Base-by-base conservation (phyloP, 208 protist genomes). In the Trypanosoma avium region DNA sequence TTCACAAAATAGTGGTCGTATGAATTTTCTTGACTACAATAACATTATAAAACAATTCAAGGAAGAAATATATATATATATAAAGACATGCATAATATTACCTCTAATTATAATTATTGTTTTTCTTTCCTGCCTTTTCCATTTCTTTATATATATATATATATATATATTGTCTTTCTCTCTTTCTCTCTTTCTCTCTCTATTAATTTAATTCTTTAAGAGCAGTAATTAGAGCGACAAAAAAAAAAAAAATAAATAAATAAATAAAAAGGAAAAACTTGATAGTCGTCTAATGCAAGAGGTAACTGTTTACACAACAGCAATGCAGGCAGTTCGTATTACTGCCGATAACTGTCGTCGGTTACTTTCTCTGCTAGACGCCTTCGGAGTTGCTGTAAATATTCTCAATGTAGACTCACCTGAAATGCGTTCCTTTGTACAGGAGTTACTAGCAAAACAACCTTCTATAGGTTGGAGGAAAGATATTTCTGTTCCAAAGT, bases 281-380 rank as follows among this genome's bases (percentile, higher is more conserved):
- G 10, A 43, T 4, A n/a, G n/a, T n/a, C n/a, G n/a, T n/a, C 24
- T 27, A 33, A 72, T 72, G 66, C 32, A 65, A 24, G 57, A 57
- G 47, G 66, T 64, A 7, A 72, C 57, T 2, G 48, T 72, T 26
- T 72, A 72, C 36, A 35, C 38, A 9, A 72, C 66, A 26, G 30
- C 50, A 12, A 46, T 57, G 42, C 52, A 62, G 42, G 66, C 66
- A 12, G 46, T 72, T 54, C 66, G 66, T 13, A 45, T 48, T 29
- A 62, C 55, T 1, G 66, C 66, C 35, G 66, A 72, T 33, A 48
- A 72, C 32, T 72, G 66, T 19, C 54, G 66, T 22, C 54, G 66
- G 17, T 19, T 65, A 15, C 35, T 64, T 9, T n/a, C 66, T 4
- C 66, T 72, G 21, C 49, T 72, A 12, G 66, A 72, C 27, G 66